Evolutionary conservation across 306 rosid genomes (phyloP), one percentile per base, ranked within the genome.

Genomic region (Dryas drummondii): DNA sequence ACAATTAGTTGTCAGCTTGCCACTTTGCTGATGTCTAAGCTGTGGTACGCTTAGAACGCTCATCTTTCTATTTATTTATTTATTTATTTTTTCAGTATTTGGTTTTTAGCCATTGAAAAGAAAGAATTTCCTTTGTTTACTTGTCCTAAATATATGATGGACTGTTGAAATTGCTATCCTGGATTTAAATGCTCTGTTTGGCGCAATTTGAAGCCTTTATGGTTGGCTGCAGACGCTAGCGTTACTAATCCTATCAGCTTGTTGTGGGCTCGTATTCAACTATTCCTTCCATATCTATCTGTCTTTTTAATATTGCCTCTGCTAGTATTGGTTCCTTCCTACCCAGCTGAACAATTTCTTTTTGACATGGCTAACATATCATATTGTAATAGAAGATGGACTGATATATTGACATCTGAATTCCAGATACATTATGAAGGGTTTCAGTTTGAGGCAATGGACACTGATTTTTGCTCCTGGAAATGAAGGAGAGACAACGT

Each of bases 401-500:
- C 48, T 84, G 70, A 81, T 56, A 61, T 40, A 51, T 32, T 70
- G 73, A 79, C 55, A 41, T 70, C 32, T 79, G n/a, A 55, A 67
- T 83, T 81, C 27, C 79, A 89, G 88, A 77, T 79, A 84, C 92
- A 87, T 83, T 83, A 90, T 90, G 97, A 90, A 58, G 93, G 84
- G 79, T 81, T 83, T 74, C 62, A 67, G 87, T 82, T 81, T 68
- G 69, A 66, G 84, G 87, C 78, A 87, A 86, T 82, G 84, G 87
- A 66, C 67, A 55, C 83, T 84, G 84, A 80, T 74, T 80, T 78
- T 59, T 86, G 89, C 77, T 53, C 81, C 77, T 82, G 93, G 93
- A 87, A 79, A 92, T 90, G 91, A 88, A 90, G 90, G 96, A 90
- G 87, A 85, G 96, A 74, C 93, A 92, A 50, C 90, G 97, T 81